Evolutionary conservation across 2,329 filamentous ascomycete genomes (phyloP), one percentile per base, ranked within the genome.

Genomic region (Aureobasidium sp.): DNA sequence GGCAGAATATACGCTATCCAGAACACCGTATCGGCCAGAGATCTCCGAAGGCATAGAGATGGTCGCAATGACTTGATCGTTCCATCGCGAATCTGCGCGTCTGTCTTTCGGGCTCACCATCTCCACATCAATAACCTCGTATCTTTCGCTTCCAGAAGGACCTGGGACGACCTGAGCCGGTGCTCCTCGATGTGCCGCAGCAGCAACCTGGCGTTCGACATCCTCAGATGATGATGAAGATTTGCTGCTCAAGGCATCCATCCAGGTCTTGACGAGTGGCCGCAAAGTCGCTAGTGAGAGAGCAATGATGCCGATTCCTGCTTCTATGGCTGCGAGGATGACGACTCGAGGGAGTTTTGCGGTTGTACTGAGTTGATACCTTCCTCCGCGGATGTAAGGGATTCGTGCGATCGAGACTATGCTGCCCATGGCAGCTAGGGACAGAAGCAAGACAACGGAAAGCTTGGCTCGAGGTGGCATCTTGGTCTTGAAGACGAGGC

Each of bases 391-490:
- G 25, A 70, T 66, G 43, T 57, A 61, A 8, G 62, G 62, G n/a
- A 70, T 65, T 15, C 68, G 65, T 4, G 68, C 63, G 37, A 69
- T 49, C 17, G 67, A 67, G 40, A 68, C 63, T 6, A 67, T 62
- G 43, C 66, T 67, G 13, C 65, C 67, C 25, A 64, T 55, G 29
- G 62, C 64, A 19, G 73, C 77, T 11, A 79, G 67, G 1, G 70
- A 68, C 37, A 79, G 68, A 47, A 79, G 68, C 5, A 74, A 61
- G 19, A 70, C 67, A 0, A 77, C 74, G 0, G 74, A 75, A n/a
- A 74, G 49, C 62, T 77, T 78, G 38, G 74, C 72, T 11, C 69
- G 69, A n/a, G 63, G 63, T 29, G 74, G 73, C 67, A 79, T 74
- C 49, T 74, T 70, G 9, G 74, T 68, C 19, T 73, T 72, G 64